These are phyloP conservation scores for Fusarium zealandicum DNA, from an alignment of 2,329 filamentous ascomycete genomes.

Conservation along the genomic window DNA sequence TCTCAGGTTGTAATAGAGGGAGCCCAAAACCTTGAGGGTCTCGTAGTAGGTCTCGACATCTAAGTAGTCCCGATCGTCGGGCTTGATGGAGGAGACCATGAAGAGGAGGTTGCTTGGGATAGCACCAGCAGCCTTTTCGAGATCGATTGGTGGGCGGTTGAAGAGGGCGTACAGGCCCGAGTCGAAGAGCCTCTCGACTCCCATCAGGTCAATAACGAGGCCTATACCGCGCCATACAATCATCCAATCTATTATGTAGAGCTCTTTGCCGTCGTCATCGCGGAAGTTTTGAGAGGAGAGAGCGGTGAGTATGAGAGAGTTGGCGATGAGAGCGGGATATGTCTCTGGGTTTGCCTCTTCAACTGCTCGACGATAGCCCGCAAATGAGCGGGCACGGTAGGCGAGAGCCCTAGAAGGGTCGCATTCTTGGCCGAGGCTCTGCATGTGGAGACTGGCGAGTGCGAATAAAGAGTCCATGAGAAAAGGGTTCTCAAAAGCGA, in stretches of 20 bases:
- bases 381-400: slow-evolving; percentile 59
- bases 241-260: slow-evolving; percentile 65
- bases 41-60: slow-evolving; percentile 53
- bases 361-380: slow-evolving; percentile 61
- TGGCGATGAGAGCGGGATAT: slow-evolving; percentile 59
- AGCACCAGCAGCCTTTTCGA: slow-evolving; percentile 49
- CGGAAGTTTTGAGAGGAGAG: slow-evolving; percentile 60
- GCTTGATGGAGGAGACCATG: slow-evolving; percentile 56
- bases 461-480: slow-evolving; percentile 63
- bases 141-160: slow-evolving; percentile 56
- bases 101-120: slow-evolving; percentile 58
- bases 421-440: slow-evolving; percentile 49
- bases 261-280: slow-evolving; percentile 51
- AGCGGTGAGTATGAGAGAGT: slow-evolving; percentile 60
- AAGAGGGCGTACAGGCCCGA: slow-evolving; percentile 58
- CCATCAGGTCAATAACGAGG: slow-evolving; percentile 53
- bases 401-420: slow-evolving; percentile 49
- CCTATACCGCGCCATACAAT: slow-evolving; percentile 61
- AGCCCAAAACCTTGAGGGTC: slow-evolving; percentile 58
- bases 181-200: slow-evolving; percentile 40
- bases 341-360: slow-evolving; percentile 54
- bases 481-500: slow-evolving; percentile 61
- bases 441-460: slow-evolving; percentile 58
- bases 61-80: slow-evolving; percentile 52
- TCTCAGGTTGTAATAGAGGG: slow-evolving; percentile 58